Base-by-base conservation (phyloP, 2,329 filamentous ascomycete genomes). In the Massarina eburnea region DNA sequence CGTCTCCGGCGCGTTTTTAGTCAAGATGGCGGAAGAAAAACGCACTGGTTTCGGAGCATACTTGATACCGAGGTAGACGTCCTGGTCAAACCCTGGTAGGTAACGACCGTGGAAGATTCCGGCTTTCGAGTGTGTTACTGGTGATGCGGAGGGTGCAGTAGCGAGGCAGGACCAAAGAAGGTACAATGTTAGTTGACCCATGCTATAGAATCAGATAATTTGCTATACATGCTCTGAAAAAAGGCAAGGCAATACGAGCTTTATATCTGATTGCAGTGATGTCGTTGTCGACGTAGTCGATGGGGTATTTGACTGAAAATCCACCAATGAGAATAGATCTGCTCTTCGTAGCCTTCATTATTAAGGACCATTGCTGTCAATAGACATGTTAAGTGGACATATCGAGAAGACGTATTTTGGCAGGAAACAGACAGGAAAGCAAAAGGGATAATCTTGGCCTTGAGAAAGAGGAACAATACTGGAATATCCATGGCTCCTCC, bases 61-160 rank as follows among this genome's bases (percentile, higher is more conserved):
- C 12, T 64, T 64, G 22, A 67, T 51, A 3, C 64, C 64, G 4
- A 67, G 49, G 14, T 55, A 67, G 2, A 67, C 8, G 35, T 66
- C 62, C 41, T 67, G 64, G 18, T 59, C 43, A 14, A 65, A 67
- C 7, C 57, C 52, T 1, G 56, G 48, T 1, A 67, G 51, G 37
- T 63, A 45, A 7, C 61, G 55, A 10, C 64, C 64, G 24, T 62
- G 50, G 21, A 63, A 66, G 10, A 54, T 53, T 2, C 64, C 62
- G 14, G 60, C 55, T 32, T 57, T 43, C 3, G 59, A 64, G 19
- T 57, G 55, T 6, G 55, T 53, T n/a, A 55, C 24, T 4, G 58
- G 54, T 4, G 17, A 30, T 40, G 36, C 32, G 15, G 34, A 39
- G 9, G n/a, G 5, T 8, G 12, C n/a, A 4, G 12, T 30, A 14